Conservation (phyloP, 495 filamentous ascomycete genomes). For the Aspergillus egyptiacus region DNA sequence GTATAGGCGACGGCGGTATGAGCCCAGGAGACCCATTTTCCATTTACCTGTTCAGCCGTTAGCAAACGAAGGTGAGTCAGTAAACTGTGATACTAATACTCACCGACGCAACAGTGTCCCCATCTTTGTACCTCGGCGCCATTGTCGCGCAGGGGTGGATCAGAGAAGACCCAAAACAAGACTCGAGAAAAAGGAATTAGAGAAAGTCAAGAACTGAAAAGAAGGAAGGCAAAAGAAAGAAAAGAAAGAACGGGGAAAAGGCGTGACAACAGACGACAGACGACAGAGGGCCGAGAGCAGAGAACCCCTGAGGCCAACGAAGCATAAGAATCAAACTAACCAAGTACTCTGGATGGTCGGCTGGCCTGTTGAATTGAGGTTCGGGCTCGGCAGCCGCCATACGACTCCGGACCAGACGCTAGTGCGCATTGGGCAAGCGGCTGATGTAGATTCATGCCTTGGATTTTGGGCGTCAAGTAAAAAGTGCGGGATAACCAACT, state of each 20-base stretch:
- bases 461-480: conserved; percentile 3
- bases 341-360: neutral
- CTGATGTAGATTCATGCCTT: conserved; percentile 1
- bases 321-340: conserved; percentile 7
- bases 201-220: conserved; percentile 32
- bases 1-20: conserved; percentile 83
- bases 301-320: conserved; percentile 33
- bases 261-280: too few species aligned
- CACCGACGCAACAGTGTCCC: conserved; percentile 72
- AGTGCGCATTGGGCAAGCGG: conserved; percentile 18
- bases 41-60: conserved; percentile 55
- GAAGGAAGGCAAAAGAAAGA: conserved; percentile 12
- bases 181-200: conserved; percentile 28
- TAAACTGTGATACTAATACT: conserved; percentile 22
- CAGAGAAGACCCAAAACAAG: conserved; percentile 9
- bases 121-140: conserved; percentile 84
- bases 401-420: conserved; percentile 11
- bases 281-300: conserved; percentile 13
- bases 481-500: conserved; percentile 35
- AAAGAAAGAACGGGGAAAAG: conserved; percentile 17
- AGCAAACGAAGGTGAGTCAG: conserved; percentile 1
- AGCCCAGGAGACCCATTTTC: conserved; percentile 84
- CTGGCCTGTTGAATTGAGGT: conserved; percentile 7
- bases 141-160: conserved; percentile 44
- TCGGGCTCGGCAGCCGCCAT: conserved; percentile 19